A percentile compares a stretch with the other conserved stretches of the same genome.
phyloP scores from a whole-genome alignment of 208 protist species.

The Borovskyia barvae region DNA sequence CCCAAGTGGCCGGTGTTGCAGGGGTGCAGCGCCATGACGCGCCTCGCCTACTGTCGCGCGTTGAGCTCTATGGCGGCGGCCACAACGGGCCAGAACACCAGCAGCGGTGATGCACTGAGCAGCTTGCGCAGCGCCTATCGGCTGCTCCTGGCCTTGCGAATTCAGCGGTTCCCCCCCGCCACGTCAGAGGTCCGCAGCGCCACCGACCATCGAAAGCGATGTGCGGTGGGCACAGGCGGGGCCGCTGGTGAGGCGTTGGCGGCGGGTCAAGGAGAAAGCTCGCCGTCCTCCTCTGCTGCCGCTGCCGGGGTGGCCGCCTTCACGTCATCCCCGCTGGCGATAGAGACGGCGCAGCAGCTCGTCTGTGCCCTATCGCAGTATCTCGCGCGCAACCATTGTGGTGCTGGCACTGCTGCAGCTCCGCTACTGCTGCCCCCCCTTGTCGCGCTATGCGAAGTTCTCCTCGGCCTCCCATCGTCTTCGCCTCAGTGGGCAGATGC shows the following conservation, averaged over 20 bases:
- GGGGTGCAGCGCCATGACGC: conserved; percentile 17
- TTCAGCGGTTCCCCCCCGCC: conserved; percentile 16
- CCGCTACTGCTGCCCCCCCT: conserved; percentile 52
- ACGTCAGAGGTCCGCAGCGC: neutral
- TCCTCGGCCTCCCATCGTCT: conserved; percentile 1
- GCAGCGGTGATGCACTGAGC: conserved; percentile 11
- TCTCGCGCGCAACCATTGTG: conserved; percentile 6
- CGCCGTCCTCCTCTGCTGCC: neutral
- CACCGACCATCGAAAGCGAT: neutral
- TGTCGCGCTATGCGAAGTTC: conserved; percentile 53
- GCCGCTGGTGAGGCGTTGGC: neutral
- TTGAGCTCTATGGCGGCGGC: conserved; percentile 10
- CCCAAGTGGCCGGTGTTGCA: conserved; percentile 17
- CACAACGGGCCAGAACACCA: neutral
- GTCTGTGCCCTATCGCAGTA: conserved; percentile 11
- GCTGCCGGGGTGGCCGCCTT: neutral
- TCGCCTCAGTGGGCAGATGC: conserved; percentile 54
- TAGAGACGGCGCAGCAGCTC: conserved; percentile 23
- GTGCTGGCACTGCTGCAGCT: conserved; percentile 26
- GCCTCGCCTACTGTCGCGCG: conserved; percentile 18
- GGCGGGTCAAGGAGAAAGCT: neutral
- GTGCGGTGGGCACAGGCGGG: neutral
- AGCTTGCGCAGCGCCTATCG: conserved; percentile 49
- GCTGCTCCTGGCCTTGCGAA: conserved; percentile 40
- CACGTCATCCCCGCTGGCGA: neutral